Evolutionary conservation across 176 grass and related monocot species (phyloP), one percentile per base, ranked within the genome.

Genomic region (Neostapfia colusana): DNA sequence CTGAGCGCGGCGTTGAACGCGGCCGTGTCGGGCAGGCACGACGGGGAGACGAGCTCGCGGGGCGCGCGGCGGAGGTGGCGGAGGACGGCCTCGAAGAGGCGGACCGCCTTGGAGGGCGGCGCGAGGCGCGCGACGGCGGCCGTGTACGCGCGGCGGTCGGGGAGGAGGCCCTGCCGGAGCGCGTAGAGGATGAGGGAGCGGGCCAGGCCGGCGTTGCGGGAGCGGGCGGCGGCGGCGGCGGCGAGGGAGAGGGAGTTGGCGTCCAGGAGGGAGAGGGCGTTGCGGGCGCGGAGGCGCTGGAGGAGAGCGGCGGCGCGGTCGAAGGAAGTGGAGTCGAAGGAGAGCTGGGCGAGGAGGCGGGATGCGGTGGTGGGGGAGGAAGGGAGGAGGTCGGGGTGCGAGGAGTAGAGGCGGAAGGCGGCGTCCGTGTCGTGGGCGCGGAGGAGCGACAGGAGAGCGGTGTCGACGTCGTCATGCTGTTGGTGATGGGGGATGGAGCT

Each of bases 1-100:
- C 81, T 93, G 34, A 97, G 79, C 26, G 78, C 90, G 2, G 93
- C 84, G 69, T 97, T 97, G 74, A 93, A 97, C n/a, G 93, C 90
- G 2, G 90, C 84, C 10, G 83, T 61, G 85, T 97, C 93, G 61
- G 93, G 93, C 40, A 85, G 78, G 38, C 80, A 79, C 11, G 76
- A 48, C 0, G 67, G 17, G 27, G 59, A 12, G 11, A 37, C 3
- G 3, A 58, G 14, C 6, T 57, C 23, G 10, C 20, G 61, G 8
- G 78, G 38, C 43, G 81, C 68, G 49, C 81, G 65, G 53, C 83
- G 77, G 81, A 93, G 48, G 74, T 80, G 72, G 70, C 73, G 74
- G 50, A 97, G 79, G 24, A 93, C 64, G 68, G 81, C 72, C 18
- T 85, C 75, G 85, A 93, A 97, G 65, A 97, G 86, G 72, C 86